Conservation (phyloP, 2,329 filamentous ascomycete species). For the Penicillium corylophilum region DNA sequence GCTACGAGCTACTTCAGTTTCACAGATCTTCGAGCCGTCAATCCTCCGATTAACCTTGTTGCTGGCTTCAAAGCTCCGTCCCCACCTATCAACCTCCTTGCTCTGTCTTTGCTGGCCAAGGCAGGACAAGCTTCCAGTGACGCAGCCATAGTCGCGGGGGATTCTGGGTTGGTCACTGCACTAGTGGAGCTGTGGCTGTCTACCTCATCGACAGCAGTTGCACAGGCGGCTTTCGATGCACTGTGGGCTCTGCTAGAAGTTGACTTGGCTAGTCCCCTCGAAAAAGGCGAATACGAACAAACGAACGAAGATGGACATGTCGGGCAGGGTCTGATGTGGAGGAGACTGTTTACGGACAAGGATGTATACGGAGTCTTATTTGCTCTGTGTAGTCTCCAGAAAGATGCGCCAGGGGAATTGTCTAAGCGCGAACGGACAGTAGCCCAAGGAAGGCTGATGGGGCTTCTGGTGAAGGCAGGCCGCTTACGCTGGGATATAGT, state of each 20-base stretch:
- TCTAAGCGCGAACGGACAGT: conserved; percentile 57
- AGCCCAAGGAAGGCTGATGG: conserved; percentile 60
- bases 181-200: conserved; percentile 61
- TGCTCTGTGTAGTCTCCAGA: conserved; percentile 51
- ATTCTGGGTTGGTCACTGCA: conserved; percentile 54
- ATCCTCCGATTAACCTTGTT: conserved; percentile 54
- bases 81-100: conserved; percentile 56
- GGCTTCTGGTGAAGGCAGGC: conserved; percentile 56
- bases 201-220: conserved; percentile 55
- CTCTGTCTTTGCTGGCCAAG: conserved; percentile 57
- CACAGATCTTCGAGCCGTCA: conserved; percentile 48
- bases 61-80: conserved; percentile 53
- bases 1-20: conserved; percentile 52
- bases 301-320: conserved; percentile 21
- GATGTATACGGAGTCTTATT: conserved; percentile 60
- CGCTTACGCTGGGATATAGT: conserved; percentile 56
- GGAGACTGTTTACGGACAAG: conserved; percentile 60
- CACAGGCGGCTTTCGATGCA: conserved; percentile 54
- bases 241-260: conserved; percentile 54
- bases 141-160: conserved; percentile 58
- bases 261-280: conserved; percentile 41
- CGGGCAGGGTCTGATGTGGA: conserved; percentile 59
- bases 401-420: conserved; percentile 37
- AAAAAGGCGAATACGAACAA: conserved; percentile 25
- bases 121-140: conserved; percentile 53